Conservation (phyloP, 2,329 filamentous ascomycete species). For the Alternaria sp. region DNA sequence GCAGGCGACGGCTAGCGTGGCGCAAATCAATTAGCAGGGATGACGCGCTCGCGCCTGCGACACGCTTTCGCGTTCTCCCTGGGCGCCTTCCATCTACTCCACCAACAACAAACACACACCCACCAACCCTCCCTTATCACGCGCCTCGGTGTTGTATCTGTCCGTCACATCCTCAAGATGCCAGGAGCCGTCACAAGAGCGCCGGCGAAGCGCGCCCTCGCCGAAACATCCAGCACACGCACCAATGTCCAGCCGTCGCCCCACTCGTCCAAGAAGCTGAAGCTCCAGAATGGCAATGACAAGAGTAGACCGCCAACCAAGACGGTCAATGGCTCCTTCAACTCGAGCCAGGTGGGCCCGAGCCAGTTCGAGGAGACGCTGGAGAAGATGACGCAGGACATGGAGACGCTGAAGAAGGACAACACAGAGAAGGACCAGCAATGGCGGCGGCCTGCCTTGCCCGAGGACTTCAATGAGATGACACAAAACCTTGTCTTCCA, state of each 20-base stretch:
- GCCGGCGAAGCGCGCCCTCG: conserved; percentile 55
- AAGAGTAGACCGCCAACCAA: conserved; percentile 68
- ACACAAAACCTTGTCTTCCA: conserved; percentile 84
- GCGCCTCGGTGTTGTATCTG: background rate
- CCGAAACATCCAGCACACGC: conserved; percentile 54
- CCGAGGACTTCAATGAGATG: conserved; percentile 63
- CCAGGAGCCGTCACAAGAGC: conserved; percentile 41
- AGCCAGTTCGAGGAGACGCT: conserved; percentile 94
- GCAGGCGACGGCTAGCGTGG: conserved; percentile 16
- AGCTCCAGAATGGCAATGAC: conserved; percentile 69
- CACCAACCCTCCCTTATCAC: conserved; percentile 1
- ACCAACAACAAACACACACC: conserved; percentile 22
- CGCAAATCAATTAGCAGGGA: conserved; percentile 29
- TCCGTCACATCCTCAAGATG: conserved; percentile 28
- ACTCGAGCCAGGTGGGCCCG: conserved; percentile 78
- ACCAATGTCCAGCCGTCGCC: conserved; percentile 54
- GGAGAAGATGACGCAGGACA: conserved; percentile 95
- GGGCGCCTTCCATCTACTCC: conserved; percentile 25
- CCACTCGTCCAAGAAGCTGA: conserved; percentile 77
- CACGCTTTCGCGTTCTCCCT: conserved; percentile 30
- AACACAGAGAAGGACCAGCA: conserved; percentile 93
- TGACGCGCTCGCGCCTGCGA: conserved; percentile 40
- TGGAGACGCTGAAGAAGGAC: conserved; percentile 80
- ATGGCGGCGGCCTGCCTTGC: conserved; percentile 75
- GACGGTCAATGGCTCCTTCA: conserved; percentile 62